These are phyloP conservation scores for Corymbia citriodora DNA, from an alignment of 441 rosid species.

Conservation along the genomic window DNA sequence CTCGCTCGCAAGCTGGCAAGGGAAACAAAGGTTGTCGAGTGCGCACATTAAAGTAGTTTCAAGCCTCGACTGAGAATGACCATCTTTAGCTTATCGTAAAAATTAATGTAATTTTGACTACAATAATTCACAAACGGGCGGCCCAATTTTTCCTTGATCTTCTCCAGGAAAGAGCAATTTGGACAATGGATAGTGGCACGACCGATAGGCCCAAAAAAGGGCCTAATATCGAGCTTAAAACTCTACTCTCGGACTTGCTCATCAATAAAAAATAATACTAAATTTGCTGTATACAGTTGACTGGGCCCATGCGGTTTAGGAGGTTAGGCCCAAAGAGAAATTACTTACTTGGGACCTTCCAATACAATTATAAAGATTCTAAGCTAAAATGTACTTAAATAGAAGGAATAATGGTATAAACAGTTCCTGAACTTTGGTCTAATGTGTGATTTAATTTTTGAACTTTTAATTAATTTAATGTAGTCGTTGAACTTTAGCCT, in stretches of 20 bases:
- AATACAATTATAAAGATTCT: no score
- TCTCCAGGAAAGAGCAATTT: not conserved
- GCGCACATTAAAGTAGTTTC: not conserved
- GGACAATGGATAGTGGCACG: not conserved
- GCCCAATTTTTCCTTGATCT: not conserved
- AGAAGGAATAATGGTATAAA: not conserved
- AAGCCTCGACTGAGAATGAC: not conserved
- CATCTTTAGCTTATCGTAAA: not conserved
- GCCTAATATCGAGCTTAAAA: not conserved
- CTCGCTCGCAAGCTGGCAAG: not conserved
- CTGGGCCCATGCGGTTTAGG: no score
- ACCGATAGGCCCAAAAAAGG: not conserved
- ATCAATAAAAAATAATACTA: not conserved
- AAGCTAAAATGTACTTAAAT: not conserved
- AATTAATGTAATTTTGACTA: not conserved
- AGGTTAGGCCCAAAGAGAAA: not conserved
- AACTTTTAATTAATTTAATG: no score
- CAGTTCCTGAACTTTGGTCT: no score
- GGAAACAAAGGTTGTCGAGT: not conserved
- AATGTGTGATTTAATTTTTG: no score
- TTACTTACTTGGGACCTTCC: not conserved
- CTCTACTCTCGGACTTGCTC: not conserved
- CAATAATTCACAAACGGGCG: not conserved
- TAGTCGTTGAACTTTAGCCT: no score
- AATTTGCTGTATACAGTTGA: not conserved